Conservation (phyloP, 2,329 filamentous ascomycete genomes). For the Capronia coronata region DNA sequence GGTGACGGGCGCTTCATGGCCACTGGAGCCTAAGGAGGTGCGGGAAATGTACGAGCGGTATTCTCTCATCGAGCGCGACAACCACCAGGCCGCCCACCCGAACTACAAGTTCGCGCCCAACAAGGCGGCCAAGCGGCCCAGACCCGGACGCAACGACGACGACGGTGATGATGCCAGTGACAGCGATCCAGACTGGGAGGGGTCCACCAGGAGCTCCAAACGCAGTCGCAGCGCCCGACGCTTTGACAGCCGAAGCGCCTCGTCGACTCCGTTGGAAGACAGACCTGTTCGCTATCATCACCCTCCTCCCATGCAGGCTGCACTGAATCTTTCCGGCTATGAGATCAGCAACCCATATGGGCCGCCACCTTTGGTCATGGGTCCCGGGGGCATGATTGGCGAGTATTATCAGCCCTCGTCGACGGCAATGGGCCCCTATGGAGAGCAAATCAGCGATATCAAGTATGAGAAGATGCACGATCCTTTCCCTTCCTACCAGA, state of each 20-base stretch:
- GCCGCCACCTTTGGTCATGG: constrained; percentile 24
- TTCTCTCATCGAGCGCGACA: constrained; percentile 72
- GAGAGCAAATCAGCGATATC: constrained; percentile 24
- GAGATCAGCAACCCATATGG: constrained; percentile 27
- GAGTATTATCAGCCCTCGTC: constrained; percentile 20
- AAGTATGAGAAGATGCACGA: constrained; percentile 32
- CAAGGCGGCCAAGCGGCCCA: constrained; percentile 53
- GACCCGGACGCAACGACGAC: too few relatives aligned
- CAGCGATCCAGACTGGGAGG: constrained; percentile 27
- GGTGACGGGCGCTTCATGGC: constrained; percentile 82
- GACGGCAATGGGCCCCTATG: constrained; percentile 12
- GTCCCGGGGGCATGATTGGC: constrained; percentile 15
- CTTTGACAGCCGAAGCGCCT: constrained; percentile 24
- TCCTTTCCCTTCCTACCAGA: constrained; percentile 19
- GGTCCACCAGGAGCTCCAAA: constrained; percentile 23
- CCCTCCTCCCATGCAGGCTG: constrained; percentile 14
- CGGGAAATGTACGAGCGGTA: constrained; percentile 69
- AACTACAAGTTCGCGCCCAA: constrained; percentile 90
- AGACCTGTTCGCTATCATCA: constrained; percentile 13
- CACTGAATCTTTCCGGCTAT: constrained; percentile 23
- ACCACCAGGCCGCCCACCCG: constrained; percentile 79
- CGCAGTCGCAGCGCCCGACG: constrained; percentile 23
- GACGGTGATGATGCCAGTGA: constrained; percentile 36
- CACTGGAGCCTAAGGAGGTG: constrained; percentile 65
- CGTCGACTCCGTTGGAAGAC: constrained; percentile 26